Evolutionary conservation across 2,329 filamentous ascomycete species (phyloP), one percentile per base, ranked within the genome.

Genomic region (Dichotomopilus funicola): DNA sequence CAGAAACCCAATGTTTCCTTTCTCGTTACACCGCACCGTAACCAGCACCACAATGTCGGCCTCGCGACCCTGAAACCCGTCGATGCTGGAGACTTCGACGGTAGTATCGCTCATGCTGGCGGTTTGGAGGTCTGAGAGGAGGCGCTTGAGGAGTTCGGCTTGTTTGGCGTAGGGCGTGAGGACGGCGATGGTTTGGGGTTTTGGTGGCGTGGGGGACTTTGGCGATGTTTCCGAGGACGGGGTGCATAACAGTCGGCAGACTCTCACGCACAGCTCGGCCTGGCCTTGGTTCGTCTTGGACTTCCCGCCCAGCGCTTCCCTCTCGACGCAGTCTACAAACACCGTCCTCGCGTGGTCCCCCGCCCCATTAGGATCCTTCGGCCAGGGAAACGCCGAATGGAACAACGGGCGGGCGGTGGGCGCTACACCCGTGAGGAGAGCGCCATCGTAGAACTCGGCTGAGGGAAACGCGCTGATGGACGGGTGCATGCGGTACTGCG

Each of bases 401-500:
- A 67, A 42, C 0, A 72, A 54, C 0, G 63, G 60, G 3, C 68
- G 57, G 1, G 53, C 61, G 2, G 51, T 27, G 5, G 58, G 59
- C 6, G 40, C n/a, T 6, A 72, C 60, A 0, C 66, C 70, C 0
- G 72, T 73, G 3, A 65, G 62, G 1, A 77, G 59, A 9, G 63
- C 69, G 1, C 63, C 61, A 0, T 67, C 54, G 53, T 76, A 76
- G 56, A 76, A 75, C 48, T 74, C 70, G 0, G 41, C 51, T 0
- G 73, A 74, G 53, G 65, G 70, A 49, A 75, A 73, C n/a, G 62
- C 45, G 56, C 72, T 74, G 7, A 77, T 67, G 1, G 58, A 59
- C 0, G 64, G 64, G 58, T 75, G 72, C 72, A 76, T 76, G 1
- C 74, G 70, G 58, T 76, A 74, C 54, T 77, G 74, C 0, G 66